phyloP scores from a whole-genome alignment of 1,284 basidiomycete genomes.

The Porodaedalea pini region DNA sequence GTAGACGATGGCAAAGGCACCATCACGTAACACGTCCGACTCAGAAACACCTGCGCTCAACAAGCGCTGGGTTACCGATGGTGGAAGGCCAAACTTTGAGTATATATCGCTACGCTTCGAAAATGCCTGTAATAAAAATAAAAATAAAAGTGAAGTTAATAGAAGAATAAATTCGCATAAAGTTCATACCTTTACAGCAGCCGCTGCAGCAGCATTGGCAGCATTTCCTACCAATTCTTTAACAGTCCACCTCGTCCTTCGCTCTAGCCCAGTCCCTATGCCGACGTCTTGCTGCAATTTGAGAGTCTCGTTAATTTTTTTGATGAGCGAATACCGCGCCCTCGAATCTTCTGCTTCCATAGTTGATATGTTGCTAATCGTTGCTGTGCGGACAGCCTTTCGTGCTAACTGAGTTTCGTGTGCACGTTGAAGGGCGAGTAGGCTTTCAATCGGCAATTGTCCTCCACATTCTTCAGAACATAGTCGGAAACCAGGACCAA shows the following conservation, averaged over 20 bases:
- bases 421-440: background rate
- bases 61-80: background rate
- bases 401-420: background rate
- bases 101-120: background rate
- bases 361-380: background rate
- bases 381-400: background rate
- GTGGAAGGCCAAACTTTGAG: background rate
- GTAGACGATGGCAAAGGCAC: too few species aligned
- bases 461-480: background rate
- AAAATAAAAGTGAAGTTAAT: background rate
- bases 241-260: background rate
- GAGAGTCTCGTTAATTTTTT: background rate
- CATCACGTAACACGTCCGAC: too few species aligned
- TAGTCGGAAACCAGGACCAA: too few species aligned
- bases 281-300: background rate
- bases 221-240: constrained; percentile 9
- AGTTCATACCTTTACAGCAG: background rate
- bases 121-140: background rate
- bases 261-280: constrained; percentile 3
- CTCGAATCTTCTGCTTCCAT: background rate
- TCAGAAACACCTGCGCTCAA: too few species aligned
- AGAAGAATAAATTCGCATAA: background rate
- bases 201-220: constrained; percentile 15
- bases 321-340: background rate
- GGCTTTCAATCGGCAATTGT: background rate